Evolutionary conservation across 164 flowering plant species (phyloP), one percentile per base, ranked within the genome.

Genomic region (Magnolia changhungtana): DNA sequence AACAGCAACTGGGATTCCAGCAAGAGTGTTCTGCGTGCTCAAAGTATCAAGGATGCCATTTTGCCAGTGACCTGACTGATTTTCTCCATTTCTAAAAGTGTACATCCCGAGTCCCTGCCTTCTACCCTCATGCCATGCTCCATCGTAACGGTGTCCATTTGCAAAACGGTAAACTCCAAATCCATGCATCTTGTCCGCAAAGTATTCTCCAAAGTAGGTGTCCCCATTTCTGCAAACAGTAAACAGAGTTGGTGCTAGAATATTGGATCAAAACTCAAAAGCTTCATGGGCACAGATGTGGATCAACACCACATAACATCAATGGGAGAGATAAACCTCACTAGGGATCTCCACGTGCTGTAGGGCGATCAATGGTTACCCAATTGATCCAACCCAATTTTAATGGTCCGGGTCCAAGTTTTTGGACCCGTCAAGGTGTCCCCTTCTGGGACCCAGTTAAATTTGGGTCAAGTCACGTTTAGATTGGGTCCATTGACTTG

Each of bases 161-260:
- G 87, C 93, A 84, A 95, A 95, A 5, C 80, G 84, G 81, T 95
- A 95, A 1, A 92, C 89, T 50, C 99, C 99, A 81, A 92, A 96
- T 3, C 99, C 99, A 78, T 96, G 99, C 97, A 94, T 91, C 83
- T 92, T 96, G 80, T 94, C 98, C 2, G 95, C 96, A 85, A 96
- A 96, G 81, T 96, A 96, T 78, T 96, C 97, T 58, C 99, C 99
- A 78, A 95, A 87, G 81, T 92, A 96, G n/a, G 84, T 87, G 81
- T 96, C 99, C 52, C 97, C 98, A 74, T 96, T 96, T 85, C 99
- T 94, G 84, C 78, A 82, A 59, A 27, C 27, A 65, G 68, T 7
- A 20, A 37, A 68, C 50, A 68, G 29, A 14, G 20, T 29, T 37
- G 7, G 71, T 65, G 20, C 50, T 19, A 14, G n/a, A 68, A 6